These are phyloP conservation scores for Trypanosoma conorhini DNA, from an alignment of 208 protist genomes.

Conservation along the genomic window DNA sequence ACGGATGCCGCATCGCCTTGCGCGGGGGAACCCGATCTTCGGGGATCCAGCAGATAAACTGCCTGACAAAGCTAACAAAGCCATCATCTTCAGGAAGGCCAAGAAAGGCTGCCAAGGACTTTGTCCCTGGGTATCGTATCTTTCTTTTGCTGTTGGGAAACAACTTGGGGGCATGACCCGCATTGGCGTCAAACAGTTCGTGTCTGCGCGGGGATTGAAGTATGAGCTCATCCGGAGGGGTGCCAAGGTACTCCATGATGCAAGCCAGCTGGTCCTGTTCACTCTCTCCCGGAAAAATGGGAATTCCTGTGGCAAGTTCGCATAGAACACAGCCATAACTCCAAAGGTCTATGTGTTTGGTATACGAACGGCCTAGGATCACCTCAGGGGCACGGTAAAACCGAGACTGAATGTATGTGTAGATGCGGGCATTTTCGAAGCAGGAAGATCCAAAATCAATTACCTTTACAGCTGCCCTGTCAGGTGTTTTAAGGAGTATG, in stretches of 20 bases:
- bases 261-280: slow-evolving; percentile 83
- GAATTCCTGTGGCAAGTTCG: slow-evolving; percentile 92
- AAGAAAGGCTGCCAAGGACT: slow-evolving; percentile 56
- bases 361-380: slow-evolving; percentile 79
- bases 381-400: slow-evolving; percentile 93
- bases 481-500: slow-evolving; percentile 81
- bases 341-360: slow-evolving; percentile 92
- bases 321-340: slow-evolving; percentile 93
- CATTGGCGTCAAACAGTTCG: slow-evolving; percentile 49
- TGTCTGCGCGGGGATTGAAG: slow-evolving; percentile 34
- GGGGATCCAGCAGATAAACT: slow-evolving; percentile 76
- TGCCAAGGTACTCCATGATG: slow-evolving; percentile 87
- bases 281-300: slow-evolving; percentile 90
- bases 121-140: slow-evolving; percentile 44
- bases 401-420: slow-evolving; percentile 94
- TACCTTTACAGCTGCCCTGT: slow-evolving; percentile 92
- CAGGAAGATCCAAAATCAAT: slow-evolving; percentile 98
- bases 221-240: slow-evolving; percentile 66
- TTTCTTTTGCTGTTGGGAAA: slow-evolving; percentile 37
- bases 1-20: slow-evolving; percentile 75
- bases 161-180: slow-evolving; percentile 40
- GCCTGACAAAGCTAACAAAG: slow-evolving; percentile 70
- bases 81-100: slow-evolving; percentile 48
- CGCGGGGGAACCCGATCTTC: slow-evolving; percentile 48
- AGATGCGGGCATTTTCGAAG: slow-evolving; percentile 88